Conservation (phyloP, 805 yeast species). For the Brettanomyces bruxellensis region DNA sequence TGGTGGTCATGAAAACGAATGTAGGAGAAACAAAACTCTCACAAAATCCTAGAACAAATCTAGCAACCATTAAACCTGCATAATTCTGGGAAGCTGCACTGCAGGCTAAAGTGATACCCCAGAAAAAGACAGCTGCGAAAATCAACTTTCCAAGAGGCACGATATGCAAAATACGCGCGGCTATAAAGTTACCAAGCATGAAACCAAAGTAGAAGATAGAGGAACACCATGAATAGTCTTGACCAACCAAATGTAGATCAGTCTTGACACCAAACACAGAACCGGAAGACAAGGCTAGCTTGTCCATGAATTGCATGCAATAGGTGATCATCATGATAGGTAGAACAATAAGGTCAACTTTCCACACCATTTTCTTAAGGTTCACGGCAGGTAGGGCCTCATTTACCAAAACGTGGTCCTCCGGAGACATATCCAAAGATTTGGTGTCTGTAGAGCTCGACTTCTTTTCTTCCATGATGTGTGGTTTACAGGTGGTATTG, state of each 20-base stretch:
- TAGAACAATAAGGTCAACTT: slow-evolving; percentile 41
- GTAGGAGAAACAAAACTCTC: slow-evolving; percentile 52
- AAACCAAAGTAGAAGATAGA: slow-evolving; percentile 46
- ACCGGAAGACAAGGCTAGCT: slow-evolving; percentile 26
- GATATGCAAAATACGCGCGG: slow-evolving; percentile 38
- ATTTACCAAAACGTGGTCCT: slow-evolving; percentile 7
- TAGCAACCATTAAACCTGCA: slow-evolving; percentile 36
- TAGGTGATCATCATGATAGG: slow-evolving; percentile 42
- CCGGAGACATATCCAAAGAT: background rate
- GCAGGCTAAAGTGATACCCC: slow-evolving; percentile 59
- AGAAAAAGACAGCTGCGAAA: slow-evolving; percentile 38
- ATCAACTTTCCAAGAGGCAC: slow-evolving; percentile 49
- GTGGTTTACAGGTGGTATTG: no score
- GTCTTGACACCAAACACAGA: slow-evolving; percentile 45
- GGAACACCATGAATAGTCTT: slow-evolving; percentile 26
- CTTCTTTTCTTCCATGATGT: no score
- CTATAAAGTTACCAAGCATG: slow-evolving; percentile 45
- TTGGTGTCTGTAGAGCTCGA: no score
- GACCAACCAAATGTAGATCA: slow-evolving; percentile 40
- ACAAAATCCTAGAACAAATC: slow-evolving; percentile 42
- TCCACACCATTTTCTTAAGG: slow-evolving; percentile 19
- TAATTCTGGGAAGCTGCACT: slow-evolving; percentile 34
- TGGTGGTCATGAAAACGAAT: slow-evolving; percentile 45
- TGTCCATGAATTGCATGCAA: slow-evolving; percentile 31
- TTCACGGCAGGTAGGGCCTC: slow-evolving; percentile 10